Conservation (phyloP, 805 yeast genomes). For the Hanseniaspora lindneri region DNA sequence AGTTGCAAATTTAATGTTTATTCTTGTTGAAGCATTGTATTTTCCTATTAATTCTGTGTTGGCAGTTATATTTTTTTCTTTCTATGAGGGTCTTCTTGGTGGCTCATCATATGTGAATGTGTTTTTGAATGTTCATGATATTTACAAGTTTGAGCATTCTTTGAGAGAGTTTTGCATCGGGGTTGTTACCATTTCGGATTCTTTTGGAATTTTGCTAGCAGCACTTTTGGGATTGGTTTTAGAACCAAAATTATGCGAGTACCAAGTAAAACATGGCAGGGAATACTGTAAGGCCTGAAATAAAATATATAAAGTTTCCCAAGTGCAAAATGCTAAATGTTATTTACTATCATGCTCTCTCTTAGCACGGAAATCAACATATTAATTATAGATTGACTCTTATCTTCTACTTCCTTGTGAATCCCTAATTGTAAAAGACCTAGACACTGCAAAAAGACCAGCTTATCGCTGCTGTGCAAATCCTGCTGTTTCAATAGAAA, state of each 20-base stretch:
- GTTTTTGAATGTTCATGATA: conserved; percentile 56
- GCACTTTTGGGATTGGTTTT: conserved; percentile 63
- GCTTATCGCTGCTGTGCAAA: conserved; percentile 33
- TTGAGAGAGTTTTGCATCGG: conserved; percentile 69
- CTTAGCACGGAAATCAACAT: conserved; percentile 33
- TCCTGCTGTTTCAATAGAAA: conserved; percentile 30
- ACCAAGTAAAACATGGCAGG: conserved; percentile 60
- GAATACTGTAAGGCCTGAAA: conserved; percentile 53
- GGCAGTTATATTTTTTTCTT: conserved; percentile 47
- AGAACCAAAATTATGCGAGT: conserved; percentile 59
- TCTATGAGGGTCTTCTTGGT: conserved; percentile 85
- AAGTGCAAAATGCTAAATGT: neutral
- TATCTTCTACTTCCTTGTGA: conserved; percentile 39
- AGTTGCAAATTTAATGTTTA: conserved; percentile 44
- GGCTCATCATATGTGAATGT: conserved; percentile 88
- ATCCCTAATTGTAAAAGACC: conserved; percentile 33
- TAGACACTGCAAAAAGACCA: conserved; percentile 48
- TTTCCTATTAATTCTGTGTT: conserved; percentile 49
- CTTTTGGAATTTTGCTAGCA: conserved; percentile 73
- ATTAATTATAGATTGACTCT: conserved; percentile 49
- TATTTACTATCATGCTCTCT: conserved; percentile 25
- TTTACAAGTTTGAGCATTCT: conserved; percentile 33
- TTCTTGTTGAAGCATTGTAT: conserved; percentile 53
- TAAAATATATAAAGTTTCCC: neutral
- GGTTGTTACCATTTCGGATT: conserved; percentile 71